Percentiles rank a stretch among this genome's conserved stretches.
phyloP scores from a whole-genome alignment of 106 monocot genomes.

The Platanthera guangdongensis region DNA sequence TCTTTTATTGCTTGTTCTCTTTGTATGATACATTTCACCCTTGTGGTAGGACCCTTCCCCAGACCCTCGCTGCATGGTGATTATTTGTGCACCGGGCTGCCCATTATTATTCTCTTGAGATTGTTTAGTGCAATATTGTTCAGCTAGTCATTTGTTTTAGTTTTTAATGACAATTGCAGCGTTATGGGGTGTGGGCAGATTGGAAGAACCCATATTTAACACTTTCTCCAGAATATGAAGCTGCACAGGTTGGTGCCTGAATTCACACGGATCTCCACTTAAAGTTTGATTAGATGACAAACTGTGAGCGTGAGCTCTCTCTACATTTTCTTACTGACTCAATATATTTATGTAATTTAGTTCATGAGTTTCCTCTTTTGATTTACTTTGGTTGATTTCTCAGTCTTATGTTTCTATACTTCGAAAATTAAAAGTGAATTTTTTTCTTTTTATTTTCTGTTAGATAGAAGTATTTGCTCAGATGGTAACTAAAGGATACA shows the following conservation, averaged over 20 bases:
- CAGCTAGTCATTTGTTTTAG: neutral
- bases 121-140: neutral
- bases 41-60: too few relatives aligned
- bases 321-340: neutral
- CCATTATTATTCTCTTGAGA: neutral
- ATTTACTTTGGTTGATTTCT: neutral
- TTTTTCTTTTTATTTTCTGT: slow-evolving; percentile 6
- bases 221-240: slow-evolving; percentile 97
- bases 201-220: slow-evolving; percentile 92
- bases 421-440: neutral
- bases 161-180: slow-evolving; percentile 37
- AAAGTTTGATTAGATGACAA: neutral
- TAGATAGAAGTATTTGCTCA: slow-evolving; percentile 94
- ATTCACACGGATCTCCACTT: slow-evolving; percentile 2
- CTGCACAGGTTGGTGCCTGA: slow-evolving; percentile 69
- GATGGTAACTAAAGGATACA: slow-evolving; percentile 84
- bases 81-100: too few relatives aligned
- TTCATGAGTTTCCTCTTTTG: neutral
- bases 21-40: neutral
- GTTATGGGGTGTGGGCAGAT: slow-evolving; percentile 95
- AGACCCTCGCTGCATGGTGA: neutral
- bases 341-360: neutral
- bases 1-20: neutral
- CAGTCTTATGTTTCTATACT: neutral
- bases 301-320: neutral